Evolutionary conservation across 2,329 filamentous ascomycete genomes (phyloP).

Genomic region (Claviceps paspali): DNA sequence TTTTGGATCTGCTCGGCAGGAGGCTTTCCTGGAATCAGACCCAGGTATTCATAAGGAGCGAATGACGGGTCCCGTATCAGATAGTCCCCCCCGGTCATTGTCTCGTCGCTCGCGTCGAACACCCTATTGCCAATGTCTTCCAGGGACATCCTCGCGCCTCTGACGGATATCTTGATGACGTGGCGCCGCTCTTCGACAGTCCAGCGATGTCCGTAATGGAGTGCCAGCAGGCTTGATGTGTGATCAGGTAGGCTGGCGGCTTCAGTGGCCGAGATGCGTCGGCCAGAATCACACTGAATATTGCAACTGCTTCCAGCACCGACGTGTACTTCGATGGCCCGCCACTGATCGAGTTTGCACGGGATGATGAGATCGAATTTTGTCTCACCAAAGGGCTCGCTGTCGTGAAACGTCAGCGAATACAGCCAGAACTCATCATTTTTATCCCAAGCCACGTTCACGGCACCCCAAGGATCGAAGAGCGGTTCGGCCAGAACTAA

Average conservation of each 20-base stretch:
- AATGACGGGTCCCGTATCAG: constrained; percentile 25
- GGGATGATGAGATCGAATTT: constrained; percentile 31
- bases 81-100: constrained; percentile 9
- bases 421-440: constrained; percentile 11
- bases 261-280: constrained; percentile 9
- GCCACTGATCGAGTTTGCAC: constrained; percentile 21
- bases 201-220: constrained; percentile 35
- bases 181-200: constrained; percentile 22
- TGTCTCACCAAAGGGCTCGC: constrained; percentile 10
- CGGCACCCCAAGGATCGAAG: constrained; percentile 30
- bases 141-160: constrained; percentile 12
- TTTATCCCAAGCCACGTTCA: constrained; percentile 28
- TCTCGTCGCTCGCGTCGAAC: constrained; percentile 14
- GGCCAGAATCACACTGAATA: constrained; percentile 10
- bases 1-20: constrained; percentile 21
- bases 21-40: constrained; percentile 29
- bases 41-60: constrained; percentile 26
- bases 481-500: constrained; percentile 21
- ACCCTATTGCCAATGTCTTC: constrained; percentile 15
- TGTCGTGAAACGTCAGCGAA: constrained; percentile 19
- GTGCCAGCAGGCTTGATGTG: constrained; percentile 27
- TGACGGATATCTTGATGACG: constrained; percentile 26
- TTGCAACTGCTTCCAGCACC: constrained; percentile 20
- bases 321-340: constrained; percentile 25
- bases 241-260: constrained; percentile 21